Base-by-base conservation (phyloP, 2,329 filamentous ascomycete species). In the Aurifilum marmelostoma region DNA sequence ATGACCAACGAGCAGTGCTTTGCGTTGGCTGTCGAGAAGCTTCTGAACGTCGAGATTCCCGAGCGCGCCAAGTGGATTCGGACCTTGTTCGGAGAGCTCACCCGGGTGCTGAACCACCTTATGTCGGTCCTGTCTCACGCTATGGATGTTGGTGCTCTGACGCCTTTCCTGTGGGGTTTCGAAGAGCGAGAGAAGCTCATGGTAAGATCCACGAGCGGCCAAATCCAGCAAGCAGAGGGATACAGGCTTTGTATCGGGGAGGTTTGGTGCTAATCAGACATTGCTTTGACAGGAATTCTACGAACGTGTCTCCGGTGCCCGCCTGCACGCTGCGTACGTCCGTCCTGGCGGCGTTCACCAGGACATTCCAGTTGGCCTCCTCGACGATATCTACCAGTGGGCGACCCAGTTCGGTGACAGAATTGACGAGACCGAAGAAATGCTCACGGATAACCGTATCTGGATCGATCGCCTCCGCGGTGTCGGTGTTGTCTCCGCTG, bases 1-100 rank as follows among this genome's bases (percentile, higher is more conserved):
- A 99, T 99, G 96, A 99, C 96, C 77, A 99, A 99, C 82, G 96
- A 99, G 87, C 96, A 99, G 83, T 97, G 94, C 79, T 99, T 93
- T 82, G 89, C 94, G 50, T 87, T 99, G 74, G 96, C 94, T 27
- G 95, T 98, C 67, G 96, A 99, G 88, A 99, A 99, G 87, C 87
- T 99, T 71, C 86, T 99, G 76, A 99, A 99, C 81, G 86, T 99
- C 73, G 97, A 99, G 80, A 92, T 99, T 73, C 96, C 96, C 32
- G 92, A 96, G 73, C 88, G 96, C 77, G 96, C 96, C 76, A 98
- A 99, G 85, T 99, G 91, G 85, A 99, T 99, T 79, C 89, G 96
- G 74, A 98, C 95, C 43, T 0, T 99, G 84, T 99, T 99, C 80
- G 96, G 89, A 75, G 96, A 99, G 80, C 92, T 99, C 75, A 99